These are phyloP conservation scores for Rhodotorula glutinis DNA, from an alignment of 1,284 basidiomycete species.

Conservation along the genomic window DNA sequence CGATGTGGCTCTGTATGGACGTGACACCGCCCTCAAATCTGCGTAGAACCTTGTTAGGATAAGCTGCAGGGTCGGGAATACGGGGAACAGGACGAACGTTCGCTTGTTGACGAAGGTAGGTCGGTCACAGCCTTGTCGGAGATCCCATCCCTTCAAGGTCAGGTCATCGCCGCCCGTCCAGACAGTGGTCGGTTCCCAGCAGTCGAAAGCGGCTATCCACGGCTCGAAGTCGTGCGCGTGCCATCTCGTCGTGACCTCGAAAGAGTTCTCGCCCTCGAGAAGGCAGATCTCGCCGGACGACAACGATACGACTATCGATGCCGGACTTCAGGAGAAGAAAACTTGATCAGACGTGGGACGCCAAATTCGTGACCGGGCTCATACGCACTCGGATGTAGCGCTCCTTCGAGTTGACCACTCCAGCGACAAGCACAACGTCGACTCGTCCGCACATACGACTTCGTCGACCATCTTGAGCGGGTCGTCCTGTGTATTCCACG, in stretches of 20 bases:
- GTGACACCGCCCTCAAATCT: slow-evolving; percentile 94
- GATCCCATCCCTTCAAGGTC: slow-evolving; percentile 86
- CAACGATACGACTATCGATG: slow-evolving; percentile 65
- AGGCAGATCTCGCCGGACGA: slow-evolving; percentile 71
- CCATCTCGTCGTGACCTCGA: slow-evolving; percentile 63
- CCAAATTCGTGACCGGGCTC: slow-evolving; percentile 8
- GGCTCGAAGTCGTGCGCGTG: slow-evolving; percentile 89
- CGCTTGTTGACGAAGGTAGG: slow-evolving; percentile 71
- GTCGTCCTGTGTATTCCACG: slow-evolving; percentile 47
- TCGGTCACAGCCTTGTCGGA: slow-evolving; percentile 60
- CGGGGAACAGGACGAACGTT: slow-evolving; percentile 50
- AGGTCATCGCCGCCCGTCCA: slow-evolving; percentile 96
- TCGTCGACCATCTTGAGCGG: slow-evolving; percentile 54
- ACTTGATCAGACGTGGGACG: background rate
- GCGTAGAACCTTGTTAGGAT: background rate
- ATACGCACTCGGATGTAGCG: slow-evolving; percentile 30
- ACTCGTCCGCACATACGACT: slow-evolving; percentile 59
- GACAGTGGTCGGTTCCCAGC: slow-evolving; percentile 69
- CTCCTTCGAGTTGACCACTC: slow-evolving; percentile 75
- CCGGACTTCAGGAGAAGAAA: slow-evolving; percentile 9
- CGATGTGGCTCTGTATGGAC: slow-evolving; percentile 78
- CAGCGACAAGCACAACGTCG: slow-evolving; percentile 73
- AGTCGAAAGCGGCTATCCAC: slow-evolving; percentile 89
- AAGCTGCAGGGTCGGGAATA: background rate
- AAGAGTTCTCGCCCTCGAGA: slow-evolving; percentile 49